phyloP scores from a whole-genome alignment of 495 filamentous ascomycete species.

The Ramalina peruviana region DNA sequence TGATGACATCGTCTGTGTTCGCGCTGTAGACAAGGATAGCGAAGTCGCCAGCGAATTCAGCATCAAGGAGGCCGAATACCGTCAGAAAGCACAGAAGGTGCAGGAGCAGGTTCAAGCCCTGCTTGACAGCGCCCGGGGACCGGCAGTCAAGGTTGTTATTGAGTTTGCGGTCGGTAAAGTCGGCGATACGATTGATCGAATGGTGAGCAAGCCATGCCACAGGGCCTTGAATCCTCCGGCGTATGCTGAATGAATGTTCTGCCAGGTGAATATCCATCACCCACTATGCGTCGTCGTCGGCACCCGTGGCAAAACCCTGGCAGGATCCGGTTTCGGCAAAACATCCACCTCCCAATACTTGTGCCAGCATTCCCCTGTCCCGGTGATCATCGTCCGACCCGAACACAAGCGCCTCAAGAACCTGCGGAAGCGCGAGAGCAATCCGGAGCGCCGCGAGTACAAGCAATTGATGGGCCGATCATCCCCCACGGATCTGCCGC shows the following conservation, averaged over 20 bases:
- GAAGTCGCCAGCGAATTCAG: conserved; percentile 53
- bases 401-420: conserved; percentile 83
- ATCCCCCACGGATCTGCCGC: conserved; percentile 55
- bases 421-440: conserved; percentile 71
- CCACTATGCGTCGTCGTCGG: conserved; percentile 93
- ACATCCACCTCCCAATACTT: conserved; percentile 96
- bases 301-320: conserved; percentile 73
- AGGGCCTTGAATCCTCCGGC: conserved; percentile 3
- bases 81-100: conserved; percentile 61
- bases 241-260: background rate
- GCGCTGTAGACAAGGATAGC: conserved; percentile 71
- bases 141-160: conserved; percentile 73
- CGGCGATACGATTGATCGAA: conserved; percentile 80
- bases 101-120: conserved; percentile 71
- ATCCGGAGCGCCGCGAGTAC: conserved; percentile 69
- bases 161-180: conserved; percentile 89
- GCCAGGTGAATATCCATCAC: conserved; percentile 83
- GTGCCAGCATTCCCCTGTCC: conserved; percentile 86
- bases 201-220: conserved; percentile 44
- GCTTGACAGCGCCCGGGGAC: conserved; percentile 58
- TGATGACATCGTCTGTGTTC: conserved; percentile 87
- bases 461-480: conserved; percentile 18
- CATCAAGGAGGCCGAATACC: conserved; percentile 61
- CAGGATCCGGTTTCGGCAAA: conserved; percentile 80
- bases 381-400: conserved; percentile 91